Conservation (phyloP, 1,284 basidiomycete genomes). For the Ceratobasidium sp. region DNA sequence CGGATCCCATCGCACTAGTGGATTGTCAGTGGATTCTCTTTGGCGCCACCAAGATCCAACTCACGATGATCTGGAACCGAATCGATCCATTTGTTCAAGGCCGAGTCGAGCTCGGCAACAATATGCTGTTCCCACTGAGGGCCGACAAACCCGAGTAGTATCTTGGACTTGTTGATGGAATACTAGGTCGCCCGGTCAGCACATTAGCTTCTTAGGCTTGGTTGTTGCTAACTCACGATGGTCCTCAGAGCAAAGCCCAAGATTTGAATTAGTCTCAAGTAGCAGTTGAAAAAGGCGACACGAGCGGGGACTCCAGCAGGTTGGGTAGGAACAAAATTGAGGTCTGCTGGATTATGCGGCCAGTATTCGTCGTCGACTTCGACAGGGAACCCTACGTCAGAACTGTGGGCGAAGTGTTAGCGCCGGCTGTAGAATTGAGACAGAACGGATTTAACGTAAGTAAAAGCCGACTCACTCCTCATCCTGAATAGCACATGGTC, state of each 20-base stretch:
- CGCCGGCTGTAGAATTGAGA: background rate
- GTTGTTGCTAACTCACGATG: constrained; percentile 57
- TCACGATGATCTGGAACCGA: constrained; percentile 71
- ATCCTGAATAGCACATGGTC: constrained; percentile 83
- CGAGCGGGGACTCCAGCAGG: constrained; percentile 67
- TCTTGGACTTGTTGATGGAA: constrained; percentile 69
- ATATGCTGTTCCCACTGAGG: constrained; percentile 69
- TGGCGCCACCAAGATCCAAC: constrained; percentile 45
- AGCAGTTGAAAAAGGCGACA: constrained; percentile 69
- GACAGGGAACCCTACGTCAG: constrained; percentile 77
- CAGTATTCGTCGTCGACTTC: constrained; percentile 90
- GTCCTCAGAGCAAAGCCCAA: constrained; percentile 73
- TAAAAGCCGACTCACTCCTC: constrained; percentile 69
- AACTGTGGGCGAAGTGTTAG: constrained; percentile 52
- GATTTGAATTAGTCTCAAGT: constrained; percentile 75
- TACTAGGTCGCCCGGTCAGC: constrained; percentile 58
- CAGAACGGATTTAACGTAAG: background rate
- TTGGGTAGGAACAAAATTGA: constrained; percentile 57
- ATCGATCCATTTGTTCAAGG: constrained; percentile 78
- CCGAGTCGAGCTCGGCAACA: constrained; percentile 75
- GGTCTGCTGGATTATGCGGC: constrained; percentile 57
- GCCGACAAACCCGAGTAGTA: constrained; percentile 64
- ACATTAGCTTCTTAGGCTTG: background rate
- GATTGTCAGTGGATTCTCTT: constrained; percentile 45
- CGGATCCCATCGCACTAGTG: constrained; percentile 77